Percentiles rank a stretch among this genome's conserved stretches.
phyloP scores from a whole-genome alignment of 2,329 filamentous ascomycete genomes.

The Cladosporium phlei region DNA sequence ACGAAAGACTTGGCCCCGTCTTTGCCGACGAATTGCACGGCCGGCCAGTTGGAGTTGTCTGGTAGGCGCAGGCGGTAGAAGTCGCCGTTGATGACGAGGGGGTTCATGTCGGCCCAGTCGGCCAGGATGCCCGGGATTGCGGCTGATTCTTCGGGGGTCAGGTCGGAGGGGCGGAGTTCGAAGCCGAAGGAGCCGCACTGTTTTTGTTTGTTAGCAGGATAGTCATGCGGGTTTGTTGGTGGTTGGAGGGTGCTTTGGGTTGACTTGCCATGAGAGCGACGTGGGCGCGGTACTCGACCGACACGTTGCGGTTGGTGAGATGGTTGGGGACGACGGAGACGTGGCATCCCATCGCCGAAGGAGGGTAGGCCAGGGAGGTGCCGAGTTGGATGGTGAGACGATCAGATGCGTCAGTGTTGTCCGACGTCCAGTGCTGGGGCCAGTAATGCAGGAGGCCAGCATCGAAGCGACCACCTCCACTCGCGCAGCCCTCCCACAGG shows the following conservation, averaged over 20 bases:
- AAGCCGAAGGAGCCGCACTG: constrained; percentile 60
- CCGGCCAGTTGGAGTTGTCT: constrained; percentile 58
- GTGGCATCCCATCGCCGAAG: constrained; percentile 62
- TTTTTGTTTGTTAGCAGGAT: background rate
- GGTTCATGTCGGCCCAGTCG: constrained; percentile 54
- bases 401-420: constrained; percentile 60
- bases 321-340: constrained; percentile 58
- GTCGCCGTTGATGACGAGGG: constrained; percentile 54
- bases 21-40: constrained; percentile 54
- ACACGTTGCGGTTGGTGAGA: constrained; percentile 51
- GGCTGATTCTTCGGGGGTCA: constrained; percentile 48
- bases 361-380: constrained; percentile 59
- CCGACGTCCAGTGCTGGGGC: constrained; percentile 58
- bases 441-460: constrained; percentile 33
- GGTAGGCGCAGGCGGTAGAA: constrained; percentile 58
- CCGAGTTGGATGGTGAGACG: constrained; percentile 61
- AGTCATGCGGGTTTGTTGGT: no score
- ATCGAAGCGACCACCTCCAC: constrained; percentile 61
- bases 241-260: background rate
- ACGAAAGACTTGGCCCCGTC: constrained; percentile 49
- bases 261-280: constrained; percentile 56
- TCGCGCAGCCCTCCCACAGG: constrained; percentile 63
- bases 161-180: constrained; percentile 55
- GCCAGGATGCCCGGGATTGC: constrained; percentile 52
- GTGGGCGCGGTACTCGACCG: constrained; percentile 58